Percentiles rank a stretch among this genome's conserved stretches.
phyloP scores from a whole-genome alignment of 257 asterid species.

The Gynochthodes officinalis region DNA sequence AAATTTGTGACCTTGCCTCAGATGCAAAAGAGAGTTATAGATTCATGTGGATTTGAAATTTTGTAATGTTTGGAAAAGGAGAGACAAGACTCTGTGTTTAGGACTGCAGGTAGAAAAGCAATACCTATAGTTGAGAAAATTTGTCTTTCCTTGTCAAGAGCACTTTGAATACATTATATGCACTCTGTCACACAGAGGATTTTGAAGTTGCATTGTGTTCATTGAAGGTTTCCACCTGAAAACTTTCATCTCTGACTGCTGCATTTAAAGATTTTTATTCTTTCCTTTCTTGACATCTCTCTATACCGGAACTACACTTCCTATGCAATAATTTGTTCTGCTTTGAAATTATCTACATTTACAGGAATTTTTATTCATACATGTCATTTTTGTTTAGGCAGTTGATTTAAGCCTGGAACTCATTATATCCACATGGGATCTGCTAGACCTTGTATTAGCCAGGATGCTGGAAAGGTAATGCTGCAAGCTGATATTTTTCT shows the following conservation, averaged over 20 bases:
- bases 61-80: slow-evolving; percentile 97
- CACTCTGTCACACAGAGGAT: not conserved
- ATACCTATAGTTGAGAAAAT: not conserved
- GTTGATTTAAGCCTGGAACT: slow-evolving; percentile 69
- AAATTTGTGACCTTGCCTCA: slow-evolving; percentile 20
- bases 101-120: slow-evolving; percentile 63
- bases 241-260: not conserved
- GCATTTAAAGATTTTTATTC: not conserved
- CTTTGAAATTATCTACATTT: not conserved
- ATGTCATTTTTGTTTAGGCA: slow-evolving; percentile 45
- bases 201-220: not conserved
- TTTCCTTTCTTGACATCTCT: not conserved
- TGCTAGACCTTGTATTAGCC: slow-evolving; percentile 83
- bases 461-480: slow-evolving; percentile 71
- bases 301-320: too few relatives aligned
- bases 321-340: not conserved
- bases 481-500: slow-evolving; percentile 6
- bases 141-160: not conserved
- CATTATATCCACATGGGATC: slow-evolving; percentile 95
- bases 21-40: slow-evolving; percentile 58
- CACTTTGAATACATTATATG: not conserved
- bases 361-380: not conserved
- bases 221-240: not conserved
- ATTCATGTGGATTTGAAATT: slow-evolving; percentile 63
- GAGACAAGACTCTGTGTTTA: slow-evolving; percentile 98